Evolutionary conservation across 495 filamentous ascomycete genomes (phyloP).

Genomic region (Penicillium lividum): DNA sequence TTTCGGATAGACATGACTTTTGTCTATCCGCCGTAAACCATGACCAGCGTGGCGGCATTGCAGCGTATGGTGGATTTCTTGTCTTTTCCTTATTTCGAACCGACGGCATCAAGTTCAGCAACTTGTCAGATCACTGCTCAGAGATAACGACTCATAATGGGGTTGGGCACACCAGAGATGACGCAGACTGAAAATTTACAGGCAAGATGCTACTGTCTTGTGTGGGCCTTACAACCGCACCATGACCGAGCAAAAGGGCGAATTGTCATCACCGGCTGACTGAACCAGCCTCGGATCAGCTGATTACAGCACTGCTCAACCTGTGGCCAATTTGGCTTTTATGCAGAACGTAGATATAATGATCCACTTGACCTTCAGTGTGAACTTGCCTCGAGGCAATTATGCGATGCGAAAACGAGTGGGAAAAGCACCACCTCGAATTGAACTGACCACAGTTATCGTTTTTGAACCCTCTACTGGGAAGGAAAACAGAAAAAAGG

Average conservation of each 20-base stretch:
- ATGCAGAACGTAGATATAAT: constrained; percentile 35
- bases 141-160: not conserved
- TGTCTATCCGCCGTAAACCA: constrained; percentile 23
- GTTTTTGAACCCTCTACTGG: not conserved
- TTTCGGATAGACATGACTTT: constrained; percentile 7
- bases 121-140: not conserved
- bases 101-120: not conserved
- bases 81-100: not conserved
- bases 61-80: not conserved
- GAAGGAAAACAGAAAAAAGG: not conserved
- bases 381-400: constrained; percentile 11
- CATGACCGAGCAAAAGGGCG: not conserved
- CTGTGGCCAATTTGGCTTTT: constrained; percentile 14
- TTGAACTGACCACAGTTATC: not conserved
- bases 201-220: not conserved
- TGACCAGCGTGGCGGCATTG: constrained; percentile 1
- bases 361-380: constrained; percentile 10
- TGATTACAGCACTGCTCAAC: not conserved
- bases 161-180: not conserved
- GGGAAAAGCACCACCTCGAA: not conserved
- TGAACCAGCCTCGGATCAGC: not conserved
- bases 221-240: not conserved
- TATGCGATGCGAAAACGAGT: constrained; percentile 4
- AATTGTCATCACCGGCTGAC: not conserved
- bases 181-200: not conserved